These are phyloP conservation scores for Penicillium nordicum DNA, from an alignment of 2,329 filamentous ascomycete genomes.

Conservation along the genomic window DNA sequence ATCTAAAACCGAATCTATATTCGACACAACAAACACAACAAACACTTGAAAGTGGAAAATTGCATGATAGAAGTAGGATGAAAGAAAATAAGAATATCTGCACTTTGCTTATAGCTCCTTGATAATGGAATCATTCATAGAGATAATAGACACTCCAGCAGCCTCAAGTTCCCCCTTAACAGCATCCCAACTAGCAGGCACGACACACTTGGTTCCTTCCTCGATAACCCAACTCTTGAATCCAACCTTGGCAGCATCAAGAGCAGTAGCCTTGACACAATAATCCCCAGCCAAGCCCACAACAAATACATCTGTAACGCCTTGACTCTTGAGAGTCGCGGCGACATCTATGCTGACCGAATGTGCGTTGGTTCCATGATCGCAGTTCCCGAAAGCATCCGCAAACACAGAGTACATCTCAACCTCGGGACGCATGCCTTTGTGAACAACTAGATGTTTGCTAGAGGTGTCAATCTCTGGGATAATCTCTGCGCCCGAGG, in stretches of 20 bases:
- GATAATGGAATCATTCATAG: constrained; percentile 56
- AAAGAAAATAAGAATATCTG: background rate
- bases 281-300: constrained; percentile 86
- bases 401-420: constrained; percentile 96
- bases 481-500: constrained; percentile 68
- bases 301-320: constrained; percentile 75
- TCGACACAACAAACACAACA: background rate
- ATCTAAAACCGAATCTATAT: background rate
- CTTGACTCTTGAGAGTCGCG: constrained; percentile 52
- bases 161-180: constrained; percentile 54
- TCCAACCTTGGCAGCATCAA: constrained; percentile 72
- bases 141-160: constrained; percentile 62
- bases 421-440: constrained; percentile 69
- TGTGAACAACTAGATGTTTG: constrained; percentile 68
- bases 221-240: constrained; percentile 73
- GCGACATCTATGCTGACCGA: constrained; percentile 59
- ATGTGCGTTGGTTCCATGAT: constrained; percentile 29
- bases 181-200: constrained; percentile 57
- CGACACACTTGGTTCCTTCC: constrained; percentile 74
- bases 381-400: constrained; percentile 64
- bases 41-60: background rate
- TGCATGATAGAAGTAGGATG: background rate
- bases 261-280: constrained; percentile 78
- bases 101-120: constrained; percentile 39
- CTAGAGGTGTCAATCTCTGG: constrained; percentile 62